Evolutionary conservation across 257 asterid genomes (phyloP).

Genomic region (Eucommia ulmoides): DNA sequence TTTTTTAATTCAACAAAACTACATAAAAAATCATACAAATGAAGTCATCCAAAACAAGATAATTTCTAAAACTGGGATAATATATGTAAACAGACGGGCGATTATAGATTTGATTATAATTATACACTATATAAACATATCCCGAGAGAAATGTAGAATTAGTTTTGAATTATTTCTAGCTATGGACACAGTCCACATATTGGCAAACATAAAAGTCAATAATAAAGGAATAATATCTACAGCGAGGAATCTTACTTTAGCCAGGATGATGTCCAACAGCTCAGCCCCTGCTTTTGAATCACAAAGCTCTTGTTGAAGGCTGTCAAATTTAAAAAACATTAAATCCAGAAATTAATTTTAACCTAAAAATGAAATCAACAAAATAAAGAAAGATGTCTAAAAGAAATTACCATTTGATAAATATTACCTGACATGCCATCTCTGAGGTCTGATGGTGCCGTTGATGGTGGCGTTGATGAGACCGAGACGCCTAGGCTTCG

Average conservation of each 20-base stretch:
- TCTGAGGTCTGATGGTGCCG: constrained; percentile 40
- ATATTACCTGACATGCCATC: constrained; percentile 65
- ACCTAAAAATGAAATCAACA: neutral
- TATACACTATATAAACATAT: too few species aligned
- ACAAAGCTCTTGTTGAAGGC: constrained; percentile 67
- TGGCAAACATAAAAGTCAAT: neutral
- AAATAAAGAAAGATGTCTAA: neutral
- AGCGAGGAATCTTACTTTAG: constrained; percentile 37
- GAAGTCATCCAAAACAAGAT: too few species aligned
- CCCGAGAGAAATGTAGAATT: neutral
- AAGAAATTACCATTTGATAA: neutral
- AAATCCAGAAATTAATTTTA: neutral
- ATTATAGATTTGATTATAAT: too few species aligned
- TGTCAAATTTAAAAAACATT: constrained; percentile 6
- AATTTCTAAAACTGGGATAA: too few species aligned
- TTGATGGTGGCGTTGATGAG: constrained; percentile 29
- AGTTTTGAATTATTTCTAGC: neutral
- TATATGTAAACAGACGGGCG: too few species aligned
- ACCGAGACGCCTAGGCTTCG: constrained; percentile 77
- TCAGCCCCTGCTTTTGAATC: constrained; percentile 84
- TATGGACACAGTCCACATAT: neutral
- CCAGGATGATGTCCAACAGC: constrained; percentile 64
- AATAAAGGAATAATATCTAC: neutral
- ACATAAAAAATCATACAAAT: too few species aligned
- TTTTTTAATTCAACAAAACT: too few species aligned